Conservation (phyloP, 805 yeast genomes). For the Candida nitratophila region DNA sequence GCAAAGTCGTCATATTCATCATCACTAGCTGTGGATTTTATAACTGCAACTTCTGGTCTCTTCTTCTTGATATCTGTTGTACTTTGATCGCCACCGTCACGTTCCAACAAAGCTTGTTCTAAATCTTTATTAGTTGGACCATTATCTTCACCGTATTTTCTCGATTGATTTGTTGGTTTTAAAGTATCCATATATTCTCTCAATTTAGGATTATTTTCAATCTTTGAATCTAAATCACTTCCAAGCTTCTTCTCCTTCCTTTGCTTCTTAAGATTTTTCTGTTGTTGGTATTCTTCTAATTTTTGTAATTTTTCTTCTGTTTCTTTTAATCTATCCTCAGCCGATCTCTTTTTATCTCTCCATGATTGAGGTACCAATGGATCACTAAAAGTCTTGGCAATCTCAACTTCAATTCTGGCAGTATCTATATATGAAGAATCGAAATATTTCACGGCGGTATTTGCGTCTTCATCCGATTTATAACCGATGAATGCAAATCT, state of each 20-base stretch:
- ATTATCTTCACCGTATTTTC: slow-evolving; percentile 67
- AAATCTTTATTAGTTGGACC: slow-evolving; percentile 39
- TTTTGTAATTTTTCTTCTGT: slow-evolving; percentile 43
- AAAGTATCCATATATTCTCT: slow-evolving; percentile 77
- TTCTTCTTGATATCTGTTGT: slow-evolving; percentile 10
- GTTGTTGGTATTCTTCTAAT: slow-evolving; percentile 42
- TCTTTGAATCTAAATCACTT: slow-evolving; percentile 47
- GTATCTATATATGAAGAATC: slow-evolving; percentile 80
- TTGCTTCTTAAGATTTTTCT: slow-evolving; percentile 32
- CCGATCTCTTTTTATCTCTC: slow-evolving; percentile 41
- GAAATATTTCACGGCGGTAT: slow-evolving; percentile 67
- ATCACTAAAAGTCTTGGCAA: slow-evolving; percentile 84
- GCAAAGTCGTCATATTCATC: slow-evolving; percentile 41
- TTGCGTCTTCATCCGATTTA: slow-evolving; percentile 67
- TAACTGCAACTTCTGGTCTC: slow-evolving; percentile 22
- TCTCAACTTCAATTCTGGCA: slow-evolving; percentile 64
- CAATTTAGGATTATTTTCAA: slow-evolving; percentile 57
- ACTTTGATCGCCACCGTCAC: slow-evolving; percentile 5
- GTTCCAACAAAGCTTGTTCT: slow-evolving; percentile 32
- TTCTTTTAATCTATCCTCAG: slow-evolving; percentile 44
- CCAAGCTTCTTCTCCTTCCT: slow-evolving; percentile 21
- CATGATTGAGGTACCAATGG: slow-evolving; percentile 68
- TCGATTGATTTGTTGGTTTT: slow-evolving; percentile 64
- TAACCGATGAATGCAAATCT: slow-evolving; percentile 92
- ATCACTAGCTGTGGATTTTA: slow-evolving; percentile 38